Percentiles rank a stretch among this genome's conserved stretches.
phyloP scores from a whole-genome alignment of 805 yeast genomes.

The Candida namnaoensis region DNA sequence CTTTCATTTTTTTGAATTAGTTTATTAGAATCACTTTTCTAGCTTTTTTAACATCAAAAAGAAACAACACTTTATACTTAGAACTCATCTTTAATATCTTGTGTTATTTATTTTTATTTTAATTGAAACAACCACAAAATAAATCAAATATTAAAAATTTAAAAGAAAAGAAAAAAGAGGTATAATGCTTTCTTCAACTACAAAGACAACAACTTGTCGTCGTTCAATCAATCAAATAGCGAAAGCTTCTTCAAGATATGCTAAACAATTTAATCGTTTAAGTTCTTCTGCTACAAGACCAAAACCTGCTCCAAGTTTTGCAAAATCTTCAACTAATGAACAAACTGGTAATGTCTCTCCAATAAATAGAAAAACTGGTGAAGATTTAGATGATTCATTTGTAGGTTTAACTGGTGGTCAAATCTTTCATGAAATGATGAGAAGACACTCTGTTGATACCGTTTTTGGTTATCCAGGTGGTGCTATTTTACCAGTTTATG shows the following conservation, averaged over 20 bases:
- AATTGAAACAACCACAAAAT: too few relatives aligned
- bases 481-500: constrained; percentile 95
- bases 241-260: not conserved
- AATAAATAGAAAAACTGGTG: constrained; percentile 1
- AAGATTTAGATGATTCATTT: constrained; percentile 68
- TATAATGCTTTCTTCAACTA: not conserved
- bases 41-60: too few relatives aligned
- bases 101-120: too few relatives aligned
- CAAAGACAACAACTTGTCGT: not conserved
- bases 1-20: too few relatives aligned
- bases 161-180: too few relatives aligned
- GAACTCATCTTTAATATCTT: too few relatives aligned
- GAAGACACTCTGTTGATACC: constrained; percentile 90
- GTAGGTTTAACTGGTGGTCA: constrained; percentile 98
- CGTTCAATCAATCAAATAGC: not conserved
- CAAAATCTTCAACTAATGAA: constrained; percentile 6
- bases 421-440: constrained; percentile 98
- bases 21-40: too few relatives aligned
- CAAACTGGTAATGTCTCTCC: not conserved
- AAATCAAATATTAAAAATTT: too few relatives aligned
- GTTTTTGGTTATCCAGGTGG: constrained; percentile 99
- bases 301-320: constrained; percentile 19
- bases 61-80: too few relatives aligned
- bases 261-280: constrained; percentile 1
- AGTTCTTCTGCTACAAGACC: constrained; percentile 11